These are phyloP conservation scores for Panaeolus papilionaceus DNA, from an alignment of 768 basidiomycete species.

Conservation along the genomic window DNA sequence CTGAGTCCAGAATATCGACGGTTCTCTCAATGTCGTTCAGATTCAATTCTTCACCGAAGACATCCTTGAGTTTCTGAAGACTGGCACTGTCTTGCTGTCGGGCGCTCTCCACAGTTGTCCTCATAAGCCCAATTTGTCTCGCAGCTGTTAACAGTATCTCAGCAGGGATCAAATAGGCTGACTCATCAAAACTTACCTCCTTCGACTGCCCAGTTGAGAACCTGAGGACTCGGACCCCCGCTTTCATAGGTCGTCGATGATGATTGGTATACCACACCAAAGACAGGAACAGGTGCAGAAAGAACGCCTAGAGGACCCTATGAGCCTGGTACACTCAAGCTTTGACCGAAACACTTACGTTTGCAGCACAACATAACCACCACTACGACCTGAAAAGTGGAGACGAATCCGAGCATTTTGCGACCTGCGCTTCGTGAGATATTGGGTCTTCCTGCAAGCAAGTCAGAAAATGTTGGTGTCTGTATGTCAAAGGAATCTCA, in stretches of 20 bases:
- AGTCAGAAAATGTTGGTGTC: background rate
- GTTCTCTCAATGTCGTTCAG: background rate
- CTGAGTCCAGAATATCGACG: background rate
- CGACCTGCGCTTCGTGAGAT: slow-evolving; percentile 2
- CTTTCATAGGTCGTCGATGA: background rate
- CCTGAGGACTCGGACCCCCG: background rate
- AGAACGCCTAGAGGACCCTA: background rate
- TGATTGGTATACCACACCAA: background rate
- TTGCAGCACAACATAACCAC: background rate
- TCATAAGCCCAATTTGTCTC: background rate
- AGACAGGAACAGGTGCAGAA: background rate
- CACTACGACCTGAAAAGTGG: background rate
- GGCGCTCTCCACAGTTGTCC: background rate
- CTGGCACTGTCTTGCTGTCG: background rate
- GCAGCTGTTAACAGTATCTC: background rate
- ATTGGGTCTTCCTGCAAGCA: background rate
- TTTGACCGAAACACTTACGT: background rate
- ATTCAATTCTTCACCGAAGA: background rate
- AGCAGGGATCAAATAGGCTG: background rate
- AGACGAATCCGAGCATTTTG: background rate
- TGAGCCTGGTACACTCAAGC: background rate
- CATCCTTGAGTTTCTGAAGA: slow-evolving; percentile 1
- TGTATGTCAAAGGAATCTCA: background rate
- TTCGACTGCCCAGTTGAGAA: background rate
- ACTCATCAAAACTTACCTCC: background rate